Base-by-base conservation (phyloP, 768 basidiomycete species). In the Tubosaeta brunneosetosa region DNA sequence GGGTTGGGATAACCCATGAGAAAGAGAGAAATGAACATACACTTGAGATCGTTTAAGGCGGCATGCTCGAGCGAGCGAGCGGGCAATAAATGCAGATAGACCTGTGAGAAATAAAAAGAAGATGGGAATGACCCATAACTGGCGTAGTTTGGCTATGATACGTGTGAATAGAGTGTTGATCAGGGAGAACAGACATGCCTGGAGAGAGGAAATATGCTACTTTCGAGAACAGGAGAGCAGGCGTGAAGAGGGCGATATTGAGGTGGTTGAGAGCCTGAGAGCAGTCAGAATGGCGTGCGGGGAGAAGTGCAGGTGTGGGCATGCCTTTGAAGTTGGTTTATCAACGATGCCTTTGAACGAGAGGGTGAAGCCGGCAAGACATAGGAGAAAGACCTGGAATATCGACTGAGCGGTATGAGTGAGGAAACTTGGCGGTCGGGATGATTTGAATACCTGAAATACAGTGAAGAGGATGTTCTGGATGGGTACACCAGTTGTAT, bases 191-290 rank as follows among this genome's bases (percentile, higher is more conserved):
- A 19, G 44, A 62, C 77, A 32, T 57, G 81, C 88, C 81, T 66
- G 94, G 93, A 0, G 87, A 82, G 38, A 94, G 69, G 66, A 88
- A 91, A 73, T 94, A 95, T 0, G 94, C 95, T 19, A 98, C 93
- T 72, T 97, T 98, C 12, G 90, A 93, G 71, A 95, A 94, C 31
- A 95, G 74, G 6, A 94, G 80, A 0, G 88, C 85, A 0, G 90
- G 88, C 0, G 89, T 91, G 72, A 97, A 97, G 31, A 97, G 80
- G 0, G 88, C 88, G 22, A 95, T 83, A 67, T 94, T 95, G 48
- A 95, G 72, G 19, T 80, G 76, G 61, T 91, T 92, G 17, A 91
- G 72, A 79, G 83, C 80, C 88, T 89, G 27, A 26, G 61, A 2
- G 26, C 27, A 13, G 40, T 51, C 19, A 51, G 44, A 16, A 13